These are phyloP conservation scores for Xanthoconium purpureum DNA, from an alignment of 768 basidiomycete species.

Conservation along the genomic window DNA sequence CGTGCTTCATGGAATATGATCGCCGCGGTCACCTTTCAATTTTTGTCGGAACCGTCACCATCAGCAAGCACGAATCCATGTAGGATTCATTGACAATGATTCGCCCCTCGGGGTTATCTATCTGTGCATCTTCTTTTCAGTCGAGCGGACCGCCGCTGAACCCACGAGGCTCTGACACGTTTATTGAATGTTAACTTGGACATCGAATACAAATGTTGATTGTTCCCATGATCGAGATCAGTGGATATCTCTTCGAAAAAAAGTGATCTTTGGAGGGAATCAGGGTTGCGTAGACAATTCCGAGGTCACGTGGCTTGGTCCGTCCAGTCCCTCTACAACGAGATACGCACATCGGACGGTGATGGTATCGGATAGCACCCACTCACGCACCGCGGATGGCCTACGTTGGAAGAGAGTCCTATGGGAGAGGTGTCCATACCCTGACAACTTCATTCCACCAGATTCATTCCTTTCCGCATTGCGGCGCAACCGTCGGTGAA, in stretches of 20 bases:
- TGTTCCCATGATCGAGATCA: constrained; percentile 28
- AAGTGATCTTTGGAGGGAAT: not conserved
- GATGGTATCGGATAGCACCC: not conserved
- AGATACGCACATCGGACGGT: no score
- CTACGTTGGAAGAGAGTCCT: constrained; percentile 65
- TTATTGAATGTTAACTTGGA: constrained; percentile 29
- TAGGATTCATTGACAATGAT: constrained; percentile 31
- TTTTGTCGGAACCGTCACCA: constrained; percentile 32
- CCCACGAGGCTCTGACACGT: constrained; percentile 33
- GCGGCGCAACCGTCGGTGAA: constrained; percentile 67
- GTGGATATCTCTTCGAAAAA: constrained; percentile 14
- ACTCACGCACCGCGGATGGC: not conserved
- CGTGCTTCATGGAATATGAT: constrained; percentile 32
- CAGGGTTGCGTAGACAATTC: not conserved
- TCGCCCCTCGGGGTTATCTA: constrained; percentile 34
- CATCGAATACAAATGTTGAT: constrained; percentile 18
- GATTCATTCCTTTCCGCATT: constrained; percentile 74
- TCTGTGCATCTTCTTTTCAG: constrained; percentile 20
- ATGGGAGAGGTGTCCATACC: constrained; percentile 73
- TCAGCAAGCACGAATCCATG: constrained; percentile 23
- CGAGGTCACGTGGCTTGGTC: constrained; percentile 5
- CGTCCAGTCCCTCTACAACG: no score
- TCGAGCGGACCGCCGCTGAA: constrained; percentile 20
- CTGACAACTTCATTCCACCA: constrained; percentile 83
- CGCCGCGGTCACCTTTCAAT: constrained; percentile 30